phyloP scores from a whole-genome alignment of 495 filamentous ascomycete species.

The Lasiosphaeria hispida region DNA sequence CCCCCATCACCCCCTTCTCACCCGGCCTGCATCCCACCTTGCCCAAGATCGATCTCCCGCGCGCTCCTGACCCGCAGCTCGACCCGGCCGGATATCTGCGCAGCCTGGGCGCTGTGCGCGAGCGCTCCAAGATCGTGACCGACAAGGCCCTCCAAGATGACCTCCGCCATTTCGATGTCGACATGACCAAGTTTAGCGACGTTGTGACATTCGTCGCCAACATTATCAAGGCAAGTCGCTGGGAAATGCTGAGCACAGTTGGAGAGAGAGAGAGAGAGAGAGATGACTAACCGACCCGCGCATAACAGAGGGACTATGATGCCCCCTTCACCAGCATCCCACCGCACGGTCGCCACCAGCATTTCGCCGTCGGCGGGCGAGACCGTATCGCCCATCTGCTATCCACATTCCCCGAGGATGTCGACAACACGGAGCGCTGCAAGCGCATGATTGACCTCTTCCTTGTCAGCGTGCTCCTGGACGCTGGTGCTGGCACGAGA shows the following conservation, averaged over 20 bases:
- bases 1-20: constrained; percentile 44
- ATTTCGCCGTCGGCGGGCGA: constrained; percentile 80
- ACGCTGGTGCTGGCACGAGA: constrained; percentile 77
- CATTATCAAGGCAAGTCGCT: constrained; percentile 79
- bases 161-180: constrained; percentile 87
- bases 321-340: constrained; percentile 83
- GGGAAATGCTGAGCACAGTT: background rate
- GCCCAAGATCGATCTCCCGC: constrained; percentile 67
- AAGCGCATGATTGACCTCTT: constrained; percentile 81
- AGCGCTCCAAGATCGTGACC: constrained; percentile 69
- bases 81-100: constrained; percentile 91
- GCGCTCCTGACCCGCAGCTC: constrained; percentile 81
- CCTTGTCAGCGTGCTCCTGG: constrained; percentile 84
- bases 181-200: constrained; percentile 81
- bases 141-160: constrained; percentile 75
- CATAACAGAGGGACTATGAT: constrained; percentile 74
- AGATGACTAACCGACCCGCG: constrained; percentile 16
- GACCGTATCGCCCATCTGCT: constrained; percentile 74
- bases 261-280: background rate
- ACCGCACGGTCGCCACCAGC: constrained; percentile 84
- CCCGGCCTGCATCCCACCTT: constrained; percentile 37
- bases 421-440: constrained; percentile 70
- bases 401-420: constrained; percentile 57
- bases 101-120: constrained; percentile 85
- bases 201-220: constrained; percentile 90